Conservation (phyloP, 1,284 basidiomycete species). For the Flammula alnicola region DNA sequence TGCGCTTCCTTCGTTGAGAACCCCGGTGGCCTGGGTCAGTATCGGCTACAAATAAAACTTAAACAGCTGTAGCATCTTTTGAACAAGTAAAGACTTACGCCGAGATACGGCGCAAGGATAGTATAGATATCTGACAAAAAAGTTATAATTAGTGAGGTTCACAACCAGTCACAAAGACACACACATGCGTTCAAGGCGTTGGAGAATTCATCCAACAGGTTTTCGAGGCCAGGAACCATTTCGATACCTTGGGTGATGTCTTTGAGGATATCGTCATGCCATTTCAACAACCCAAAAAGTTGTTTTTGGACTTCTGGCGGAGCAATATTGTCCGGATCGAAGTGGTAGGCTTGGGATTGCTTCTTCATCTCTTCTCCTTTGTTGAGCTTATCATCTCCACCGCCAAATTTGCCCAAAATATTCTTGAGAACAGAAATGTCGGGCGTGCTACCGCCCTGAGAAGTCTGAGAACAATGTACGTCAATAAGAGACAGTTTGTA, state of each 20-base stretch:
- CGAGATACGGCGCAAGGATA: conserved; percentile 69
- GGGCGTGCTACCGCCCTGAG: conserved; percentile 35
- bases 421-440: conserved; percentile 48
- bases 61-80: conserved; percentile 1
- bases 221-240: conserved; percentile 71
- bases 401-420: conserved; percentile 58
- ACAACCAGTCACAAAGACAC: conserved; percentile 24
- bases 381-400: conserved; percentile 56
- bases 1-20: conserved; percentile 67
- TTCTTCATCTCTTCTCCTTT: conserved; percentile 57
- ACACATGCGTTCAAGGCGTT: conserved; percentile 68
- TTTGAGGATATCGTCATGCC: conserved; percentile 67
- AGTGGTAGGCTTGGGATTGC: conserved; percentile 56
- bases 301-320: conserved; percentile 75
- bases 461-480: conserved; percentile 26
- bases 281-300: conserved; percentile 72
- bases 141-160: conserved; percentile 11
- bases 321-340: conserved; percentile 61
- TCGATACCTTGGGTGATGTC: conserved; percentile 59
- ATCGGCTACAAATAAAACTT: conserved; percentile 48
- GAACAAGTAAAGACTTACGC: conserved; percentile 34
- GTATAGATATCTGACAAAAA: conserved; percentile 63
- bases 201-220: conserved; percentile 69
- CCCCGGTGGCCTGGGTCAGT: conserved; percentile 58
- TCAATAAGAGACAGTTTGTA: not conserved